Percentiles rank a stretch among this genome's conserved stretches.
Evolutionary conservation across 148 eudicot species (phyloP).

Genomic region (Arbutus unedo): DNA sequence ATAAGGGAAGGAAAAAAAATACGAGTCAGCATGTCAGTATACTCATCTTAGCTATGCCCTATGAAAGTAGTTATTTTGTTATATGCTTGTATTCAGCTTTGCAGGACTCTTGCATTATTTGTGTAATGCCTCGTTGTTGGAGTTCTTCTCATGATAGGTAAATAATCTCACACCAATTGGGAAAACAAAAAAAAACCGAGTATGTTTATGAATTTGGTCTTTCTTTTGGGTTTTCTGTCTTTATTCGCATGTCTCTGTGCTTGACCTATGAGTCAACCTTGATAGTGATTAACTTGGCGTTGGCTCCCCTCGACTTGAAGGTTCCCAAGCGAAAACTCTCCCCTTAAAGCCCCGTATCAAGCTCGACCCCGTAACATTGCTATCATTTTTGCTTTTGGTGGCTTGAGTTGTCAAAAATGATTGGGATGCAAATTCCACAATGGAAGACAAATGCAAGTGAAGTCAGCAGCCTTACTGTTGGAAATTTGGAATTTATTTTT

Average conservation of each 20-base stretch:
- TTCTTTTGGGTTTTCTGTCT: too few species aligned
- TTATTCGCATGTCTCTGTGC: too few species aligned
- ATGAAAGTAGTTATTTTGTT: too few species aligned
- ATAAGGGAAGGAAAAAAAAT: too few species aligned
- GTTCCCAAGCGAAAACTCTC: too few species aligned
- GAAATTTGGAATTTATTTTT: too few species aligned
- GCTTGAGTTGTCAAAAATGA: background rate
- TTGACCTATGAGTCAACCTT: too few species aligned
- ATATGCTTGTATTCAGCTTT: background rate
- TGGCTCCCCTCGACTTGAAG: too few species aligned
- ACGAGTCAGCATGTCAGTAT: too few species aligned
- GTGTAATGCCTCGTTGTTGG: background rate
- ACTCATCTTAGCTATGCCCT: too few species aligned
- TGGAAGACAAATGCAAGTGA: background rate
- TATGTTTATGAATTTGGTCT: background rate
- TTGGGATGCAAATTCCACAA: background rate
- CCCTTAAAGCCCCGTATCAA: too few species aligned
- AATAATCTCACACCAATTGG: background rate
- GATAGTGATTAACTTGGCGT: too few species aligned
- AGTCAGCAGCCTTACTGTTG: background rate
- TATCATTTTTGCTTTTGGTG: background rate
- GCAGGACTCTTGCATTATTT: background rate
- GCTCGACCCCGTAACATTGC: background rate
- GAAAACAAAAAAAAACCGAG: background rate
- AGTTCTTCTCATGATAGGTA: background rate